Evolutionary conservation across 495 filamentous ascomycete genomes (phyloP).

Genomic region (Lichina pygmaea): DNA sequence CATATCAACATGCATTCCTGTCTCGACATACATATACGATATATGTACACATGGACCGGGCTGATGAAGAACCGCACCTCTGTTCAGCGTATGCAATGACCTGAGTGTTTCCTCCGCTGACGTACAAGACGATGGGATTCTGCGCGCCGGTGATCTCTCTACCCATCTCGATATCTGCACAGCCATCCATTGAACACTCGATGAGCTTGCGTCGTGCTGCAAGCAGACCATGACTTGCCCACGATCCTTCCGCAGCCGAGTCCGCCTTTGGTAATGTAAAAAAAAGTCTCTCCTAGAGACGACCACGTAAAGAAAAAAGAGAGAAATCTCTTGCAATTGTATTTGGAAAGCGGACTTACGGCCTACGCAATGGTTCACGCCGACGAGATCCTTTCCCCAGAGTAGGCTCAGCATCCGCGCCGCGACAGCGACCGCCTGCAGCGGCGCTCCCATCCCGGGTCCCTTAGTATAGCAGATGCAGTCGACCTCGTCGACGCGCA

Average conservation of each 20-base stretch:
- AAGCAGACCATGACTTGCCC: no score
- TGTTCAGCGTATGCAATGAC: conserved; percentile 90
- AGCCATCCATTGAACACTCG: not conserved
- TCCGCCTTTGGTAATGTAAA: no score
- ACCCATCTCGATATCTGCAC: conserved; percentile 79
- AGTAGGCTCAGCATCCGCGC: conserved; percentile 61
- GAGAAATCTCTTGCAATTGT: no score
- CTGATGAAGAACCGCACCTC: conserved; percentile 12
- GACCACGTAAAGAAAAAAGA: no score
- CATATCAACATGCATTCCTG: not conserved
- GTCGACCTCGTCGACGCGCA: conserved; percentile 38
- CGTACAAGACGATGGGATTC: conserved; percentile 92
- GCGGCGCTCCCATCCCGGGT: conserved; percentile 85
- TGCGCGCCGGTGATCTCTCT: conserved; percentile 68
- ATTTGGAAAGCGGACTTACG: conserved; percentile 22
- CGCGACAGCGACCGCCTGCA: conserved; percentile 68
- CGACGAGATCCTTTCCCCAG: conserved; percentile 69
- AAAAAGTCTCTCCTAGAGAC: no score
- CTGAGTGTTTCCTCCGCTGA: conserved; percentile 90
- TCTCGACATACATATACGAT: not conserved
- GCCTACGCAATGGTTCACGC: conserved; percentile 92
- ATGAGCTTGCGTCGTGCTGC: no score
- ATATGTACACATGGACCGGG: not conserved
- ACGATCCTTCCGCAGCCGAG: no score
- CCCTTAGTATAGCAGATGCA: conserved; percentile 92